These are phyloP conservation scores for Ceratocystiopsis sp. DNA, from an alignment of 2,329 filamentous ascomycete species.

Conservation along the genomic window DNA sequence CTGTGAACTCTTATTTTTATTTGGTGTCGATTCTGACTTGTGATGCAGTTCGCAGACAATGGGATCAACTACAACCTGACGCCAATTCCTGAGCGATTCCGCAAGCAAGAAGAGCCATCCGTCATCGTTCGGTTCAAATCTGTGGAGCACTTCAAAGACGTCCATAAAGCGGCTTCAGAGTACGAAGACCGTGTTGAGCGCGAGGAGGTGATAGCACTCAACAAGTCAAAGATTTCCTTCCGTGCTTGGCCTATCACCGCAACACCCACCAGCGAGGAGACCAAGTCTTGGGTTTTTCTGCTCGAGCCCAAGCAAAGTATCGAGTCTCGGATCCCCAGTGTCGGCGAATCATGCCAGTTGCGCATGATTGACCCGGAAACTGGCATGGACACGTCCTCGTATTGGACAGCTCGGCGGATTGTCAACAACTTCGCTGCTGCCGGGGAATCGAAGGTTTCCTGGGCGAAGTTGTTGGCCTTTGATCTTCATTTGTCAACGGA, in stretches of 20 bases:
- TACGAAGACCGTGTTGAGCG: conserved; percentile 7
- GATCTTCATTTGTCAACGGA: conserved; percentile 3
- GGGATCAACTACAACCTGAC: neutral
- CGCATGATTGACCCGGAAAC: conserved; percentile 2
- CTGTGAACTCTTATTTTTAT: neutral
- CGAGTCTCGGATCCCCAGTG: conserved; percentile 2
- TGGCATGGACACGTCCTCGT: neutral
- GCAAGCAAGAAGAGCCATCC: neutral
- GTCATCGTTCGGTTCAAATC: conserved; percentile 6
- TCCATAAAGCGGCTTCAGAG: conserved; percentile 6
- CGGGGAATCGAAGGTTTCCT: neutral
- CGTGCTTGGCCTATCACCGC: conserved; percentile 8
- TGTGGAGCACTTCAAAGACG: conserved; percentile 5
- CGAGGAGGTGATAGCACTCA: conserved; percentile 18
- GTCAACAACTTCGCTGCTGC: conserved; percentile 6
- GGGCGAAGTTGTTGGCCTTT: conserved; percentile 6
- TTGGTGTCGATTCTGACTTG: no score
- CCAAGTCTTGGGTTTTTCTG: conserved; percentile 8
- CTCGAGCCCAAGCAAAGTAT: conserved; percentile 3
- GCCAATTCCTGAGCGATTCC: neutral
- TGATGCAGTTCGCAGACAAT: neutral
- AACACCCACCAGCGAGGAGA: conserved; percentile 1
- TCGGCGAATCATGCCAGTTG: conserved; percentile 7
- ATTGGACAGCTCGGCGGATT: conserved; percentile 6
- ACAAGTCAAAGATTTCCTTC: conserved; percentile 13